These are phyloP conservation scores for Batrachochytrium dendrobatidis DNA, from an alignment of 371 early-diverging fungal genomes.

Conservation along the genomic window DNA sequence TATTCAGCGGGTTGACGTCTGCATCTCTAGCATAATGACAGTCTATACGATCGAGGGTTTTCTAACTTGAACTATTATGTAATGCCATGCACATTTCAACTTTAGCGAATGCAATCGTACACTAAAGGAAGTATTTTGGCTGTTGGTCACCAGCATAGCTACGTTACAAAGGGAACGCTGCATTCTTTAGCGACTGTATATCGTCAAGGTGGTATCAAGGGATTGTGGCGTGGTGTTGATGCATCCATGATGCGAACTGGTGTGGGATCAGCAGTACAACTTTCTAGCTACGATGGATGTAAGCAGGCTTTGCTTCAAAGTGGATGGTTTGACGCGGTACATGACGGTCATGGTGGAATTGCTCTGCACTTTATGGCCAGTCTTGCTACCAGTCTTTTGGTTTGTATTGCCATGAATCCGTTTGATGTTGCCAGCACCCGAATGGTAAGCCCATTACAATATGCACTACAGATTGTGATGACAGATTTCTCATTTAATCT, in stretches of 20 bases:
- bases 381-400: conserved; percentile 77
- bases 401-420: conserved; percentile 91
- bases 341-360: conserved; percentile 39
- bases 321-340: conserved; percentile 45
- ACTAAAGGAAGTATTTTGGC: conserved; percentile 47
- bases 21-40: neutral
- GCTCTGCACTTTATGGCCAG: conserved; percentile 67
- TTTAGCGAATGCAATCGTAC: conserved; percentile 74
- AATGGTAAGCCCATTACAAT: conserved; percentile 46
- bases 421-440: conserved; percentile 93
- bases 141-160: conserved; percentile 87
- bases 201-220: conserved; percentile 58
- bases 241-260: conserved; percentile 88
- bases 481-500: too few species aligned
- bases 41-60: neutral
- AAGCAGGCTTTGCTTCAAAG: conserved; percentile 55
- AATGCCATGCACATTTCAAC: too few species aligned
- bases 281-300: conserved; percentile 80
- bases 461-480: too few species aligned
- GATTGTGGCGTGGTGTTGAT: conserved; percentile 80
- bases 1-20: too few species aligned
- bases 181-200: conserved; percentile 63
- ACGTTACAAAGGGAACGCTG: conserved; percentile 52
- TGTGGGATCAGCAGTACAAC: conserved; percentile 85
- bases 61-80: too few species aligned